phyloP scores from a whole-genome alignment of 148 eudicot genomes.

The Arbutus unedo region DNA sequence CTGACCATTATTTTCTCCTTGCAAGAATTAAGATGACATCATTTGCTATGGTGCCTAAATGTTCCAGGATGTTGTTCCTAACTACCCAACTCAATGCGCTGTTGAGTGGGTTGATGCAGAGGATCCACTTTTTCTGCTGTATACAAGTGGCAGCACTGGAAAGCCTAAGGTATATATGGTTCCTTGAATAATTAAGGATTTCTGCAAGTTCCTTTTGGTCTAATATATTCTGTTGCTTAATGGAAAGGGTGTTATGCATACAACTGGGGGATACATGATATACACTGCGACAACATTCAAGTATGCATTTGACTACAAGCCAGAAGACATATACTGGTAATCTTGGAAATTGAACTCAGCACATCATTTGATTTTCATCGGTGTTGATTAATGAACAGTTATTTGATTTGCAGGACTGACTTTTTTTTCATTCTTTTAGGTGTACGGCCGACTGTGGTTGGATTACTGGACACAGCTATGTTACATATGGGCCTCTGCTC shows the following conservation, averaged over 20 bases:
- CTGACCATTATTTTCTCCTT: neutral
- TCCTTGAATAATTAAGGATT: conserved; percentile 2
- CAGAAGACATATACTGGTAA: conserved; percentile 92
- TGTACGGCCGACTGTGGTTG: conserved; percentile 99
- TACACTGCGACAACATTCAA: conserved; percentile 96
- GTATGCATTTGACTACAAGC: conserved; percentile 96
- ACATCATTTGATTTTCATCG: neutral
- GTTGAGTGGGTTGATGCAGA: conserved; percentile 97
- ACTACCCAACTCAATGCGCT: conserved; percentile 69
- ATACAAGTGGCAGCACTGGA: conserved; percentile 98
- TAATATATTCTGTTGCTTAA: conserved; percentile 17
- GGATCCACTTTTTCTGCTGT: conserved; percentile 90
- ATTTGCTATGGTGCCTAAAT: conserved; percentile 1
- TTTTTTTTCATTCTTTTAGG: conserved; percentile 37
- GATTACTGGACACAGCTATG: conserved; percentile 99
- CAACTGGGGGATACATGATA: conserved; percentile 99
- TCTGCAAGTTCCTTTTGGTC: conserved; percentile 8
- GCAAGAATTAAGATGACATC: neutral
- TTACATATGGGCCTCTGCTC: conserved; percentile 96
- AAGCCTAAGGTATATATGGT: conserved; percentile 76
- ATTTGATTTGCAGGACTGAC: neutral
- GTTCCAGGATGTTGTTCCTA: conserved; percentile 81
- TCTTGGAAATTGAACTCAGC: neutral
- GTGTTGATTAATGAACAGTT: conserved; percentile 7
- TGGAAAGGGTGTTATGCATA: conserved; percentile 88